These are phyloP conservation scores for Sclerotiophoma versabilis DNA, from an alignment of 2,329 filamentous ascomycete species.

Conservation along the genomic window DNA sequence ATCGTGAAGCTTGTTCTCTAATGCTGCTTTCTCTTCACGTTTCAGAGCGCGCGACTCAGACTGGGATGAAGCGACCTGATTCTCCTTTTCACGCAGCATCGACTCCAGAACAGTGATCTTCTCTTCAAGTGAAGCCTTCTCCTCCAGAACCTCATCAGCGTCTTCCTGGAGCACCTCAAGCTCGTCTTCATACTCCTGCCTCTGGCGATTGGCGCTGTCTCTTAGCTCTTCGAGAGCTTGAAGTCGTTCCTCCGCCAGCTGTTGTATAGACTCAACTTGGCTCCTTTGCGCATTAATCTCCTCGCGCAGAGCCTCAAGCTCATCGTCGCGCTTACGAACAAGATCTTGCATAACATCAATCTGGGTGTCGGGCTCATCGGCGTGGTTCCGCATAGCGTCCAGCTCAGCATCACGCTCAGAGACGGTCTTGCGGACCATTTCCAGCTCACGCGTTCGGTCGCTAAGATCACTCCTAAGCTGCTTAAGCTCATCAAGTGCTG, in stretches of 20 bases:
- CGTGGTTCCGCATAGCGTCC: constrained; percentile 44
- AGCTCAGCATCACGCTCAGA: constrained; percentile 48
- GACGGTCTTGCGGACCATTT: constrained; percentile 45
- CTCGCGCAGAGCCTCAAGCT: constrained; percentile 63
- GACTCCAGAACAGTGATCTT: constrained; percentile 55
- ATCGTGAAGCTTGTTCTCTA: constrained; percentile 59
- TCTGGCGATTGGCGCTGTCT: constrained; percentile 53
- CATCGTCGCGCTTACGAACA: constrained; percentile 53
- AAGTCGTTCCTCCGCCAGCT: constrained; percentile 45
- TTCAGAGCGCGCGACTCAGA: constrained; percentile 62
- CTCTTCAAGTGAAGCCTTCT: constrained; percentile 66
- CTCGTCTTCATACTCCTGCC: constrained; percentile 64
- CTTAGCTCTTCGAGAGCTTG: constrained; percentile 60
- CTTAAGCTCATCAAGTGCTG: constrained; percentile 40
- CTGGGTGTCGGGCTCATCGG: constrained; percentile 49
- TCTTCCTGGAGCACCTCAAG: constrained; percentile 56
- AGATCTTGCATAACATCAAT: constrained; percentile 52
- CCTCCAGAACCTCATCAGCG: constrained; percentile 52
- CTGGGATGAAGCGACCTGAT: constrained; percentile 25
- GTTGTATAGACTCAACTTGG: constrained; percentile 43
- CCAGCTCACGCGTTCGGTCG: constrained; percentile 46
- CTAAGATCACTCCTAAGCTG: constrained; percentile 36
- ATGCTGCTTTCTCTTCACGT: constrained; percentile 54
- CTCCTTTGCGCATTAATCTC: constrained; percentile 45
- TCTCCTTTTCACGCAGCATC: constrained; percentile 49